Evolutionary conservation across 148 eudicot genomes (phyloP), one percentile per base, ranked within the genome.

Genomic region (Cornus florida): DNA sequence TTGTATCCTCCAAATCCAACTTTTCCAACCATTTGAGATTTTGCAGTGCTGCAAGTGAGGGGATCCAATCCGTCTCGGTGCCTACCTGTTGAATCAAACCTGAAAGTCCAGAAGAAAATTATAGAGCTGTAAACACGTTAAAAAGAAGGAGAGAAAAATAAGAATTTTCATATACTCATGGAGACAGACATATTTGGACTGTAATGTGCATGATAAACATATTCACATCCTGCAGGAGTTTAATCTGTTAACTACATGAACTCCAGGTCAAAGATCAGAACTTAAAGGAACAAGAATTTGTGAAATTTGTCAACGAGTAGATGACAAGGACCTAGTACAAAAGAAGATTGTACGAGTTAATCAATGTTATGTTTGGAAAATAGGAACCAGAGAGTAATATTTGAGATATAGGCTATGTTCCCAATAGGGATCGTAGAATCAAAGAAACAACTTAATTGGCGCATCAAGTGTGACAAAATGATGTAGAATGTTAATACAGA

Each of bases 1-100:
- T 78, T 74, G 89, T 87, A 46, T 80, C 86, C 73, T 88, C 92
- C 91, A 95, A 81, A 83, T 92, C 74, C 75, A 95, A 83, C 32
- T 75, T 89, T 72, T 88, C 90, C 79, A 93, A 83, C 41, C 75
- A 73, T 56, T 77, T 67, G 60, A 96, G 90, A 72, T 84, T 88
- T 71, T 87, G 82, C 32, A 96, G 89, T 62, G 86, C 84, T 76
- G 87, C 38, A 69, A 96, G 84, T 35, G 99, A 90, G 48, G 77
- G 84, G 79, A 84, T 73, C 64, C 76, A 86, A 41, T 84, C 86
- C 72, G 85, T 77, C 13, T 81, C 89, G 20, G 38, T 5, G 48
- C 71, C 84, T 46, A n/a, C 70, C 62, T 80, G 82, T 77, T 72
- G 81, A 53, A 79, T 72, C 53, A 82, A 75, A 78, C 98, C 98